These are phyloP conservation scores for Oryza australiensis DNA, from an alignment of 176 grass and related monocot genomes.

Conservation along the genomic window DNA sequence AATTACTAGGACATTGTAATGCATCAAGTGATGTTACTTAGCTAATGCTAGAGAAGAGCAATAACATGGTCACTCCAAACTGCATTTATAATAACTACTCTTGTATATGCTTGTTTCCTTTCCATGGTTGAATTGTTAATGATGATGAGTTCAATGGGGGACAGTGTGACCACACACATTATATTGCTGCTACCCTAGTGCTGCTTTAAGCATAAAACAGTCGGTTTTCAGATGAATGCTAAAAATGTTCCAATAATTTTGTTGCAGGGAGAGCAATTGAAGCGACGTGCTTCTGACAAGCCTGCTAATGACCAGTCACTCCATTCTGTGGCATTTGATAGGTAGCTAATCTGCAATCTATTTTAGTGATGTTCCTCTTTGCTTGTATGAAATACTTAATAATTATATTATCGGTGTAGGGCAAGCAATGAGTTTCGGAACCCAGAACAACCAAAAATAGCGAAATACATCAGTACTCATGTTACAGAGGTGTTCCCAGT, in stretches of 20 bases:
- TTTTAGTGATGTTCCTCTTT: not conserved
- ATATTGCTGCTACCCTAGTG: not conserved
- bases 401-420: slow-evolving; percentile 28
- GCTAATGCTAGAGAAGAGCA: not conserved
- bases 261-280: slow-evolving; percentile 81
- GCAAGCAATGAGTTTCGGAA: slow-evolving; percentile 40
- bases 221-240: not conserved
- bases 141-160: not conserved
- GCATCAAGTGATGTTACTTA: not conserved
- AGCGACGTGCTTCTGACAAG: slow-evolving; percentile 47
- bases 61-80: not conserved
- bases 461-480: slow-evolving; percentile 68
- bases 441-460: slow-evolving; percentile 52
- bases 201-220: not conserved
- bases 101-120: slow-evolving; percentile 8
- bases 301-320: slow-evolving; percentile 31
- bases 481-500: slow-evolving; percentile 81
- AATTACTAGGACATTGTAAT: not conserved
- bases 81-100: not conserved
- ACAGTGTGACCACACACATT: not conserved
- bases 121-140: not conserved
- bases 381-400: not conserved
- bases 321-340: slow-evolving; percentile 44
- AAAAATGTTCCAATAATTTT: slow-evolving; percentile 3
- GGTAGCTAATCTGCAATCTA: slow-evolving; percentile 33